These are phyloP conservation scores for Fusarium kyushuense DNA, from an alignment of 2,329 filamentous ascomycete genomes.

Conservation along the genomic window DNA sequence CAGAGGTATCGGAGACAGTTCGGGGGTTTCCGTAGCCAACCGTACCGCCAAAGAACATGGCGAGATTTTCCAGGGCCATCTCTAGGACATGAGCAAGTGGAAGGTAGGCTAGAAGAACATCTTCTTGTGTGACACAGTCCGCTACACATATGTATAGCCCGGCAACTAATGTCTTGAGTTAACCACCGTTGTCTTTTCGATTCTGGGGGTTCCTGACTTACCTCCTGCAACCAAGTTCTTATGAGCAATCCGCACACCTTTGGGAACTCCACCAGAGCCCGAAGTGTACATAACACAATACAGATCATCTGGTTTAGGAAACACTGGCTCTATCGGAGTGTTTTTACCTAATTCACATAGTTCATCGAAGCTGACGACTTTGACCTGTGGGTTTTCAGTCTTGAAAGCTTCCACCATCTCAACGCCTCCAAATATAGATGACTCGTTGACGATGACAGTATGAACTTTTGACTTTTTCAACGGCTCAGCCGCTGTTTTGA, in stretches of 20 bases:
- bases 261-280: slow-evolving; percentile 87
- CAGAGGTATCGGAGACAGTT: slow-evolving; percentile 85
- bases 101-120: slow-evolving; percentile 87
- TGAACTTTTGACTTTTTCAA: slow-evolving; percentile 67
- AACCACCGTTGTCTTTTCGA: neutral
- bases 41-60: slow-evolving; percentile 86
- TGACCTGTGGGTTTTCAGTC: slow-evolving; percentile 65
- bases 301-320: slow-evolving; percentile 78
- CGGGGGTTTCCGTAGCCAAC: slow-evolving; percentile 92
- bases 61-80: slow-evolving; percentile 92
- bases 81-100: slow-evolving; percentile 96
- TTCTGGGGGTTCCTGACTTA: slow-evolving; percentile 26
- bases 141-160: slow-evolving; percentile 84
- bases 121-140: slow-evolving; percentile 78
- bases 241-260: slow-evolving; percentile 89
- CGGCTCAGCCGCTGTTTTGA: slow-evolving; percentile 68
- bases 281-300: slow-evolving; percentile 91
- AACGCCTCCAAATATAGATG: slow-evolving; percentile 62
- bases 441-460: slow-evolving; percentile 72
- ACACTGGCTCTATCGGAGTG: slow-evolving; percentile 75
- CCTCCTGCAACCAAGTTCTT: slow-evolving; percentile 79
- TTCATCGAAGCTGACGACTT: slow-evolving; percentile 65
- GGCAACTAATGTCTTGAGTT: slow-evolving; percentile 63
- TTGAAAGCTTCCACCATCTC: slow-evolving; percentile 68
- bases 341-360: slow-evolving; percentile 68